These are phyloP conservation scores for Seiridium cupressi DNA, from an alignment of 2,329 filamentous ascomycete genomes.

Conservation along the genomic window DNA sequence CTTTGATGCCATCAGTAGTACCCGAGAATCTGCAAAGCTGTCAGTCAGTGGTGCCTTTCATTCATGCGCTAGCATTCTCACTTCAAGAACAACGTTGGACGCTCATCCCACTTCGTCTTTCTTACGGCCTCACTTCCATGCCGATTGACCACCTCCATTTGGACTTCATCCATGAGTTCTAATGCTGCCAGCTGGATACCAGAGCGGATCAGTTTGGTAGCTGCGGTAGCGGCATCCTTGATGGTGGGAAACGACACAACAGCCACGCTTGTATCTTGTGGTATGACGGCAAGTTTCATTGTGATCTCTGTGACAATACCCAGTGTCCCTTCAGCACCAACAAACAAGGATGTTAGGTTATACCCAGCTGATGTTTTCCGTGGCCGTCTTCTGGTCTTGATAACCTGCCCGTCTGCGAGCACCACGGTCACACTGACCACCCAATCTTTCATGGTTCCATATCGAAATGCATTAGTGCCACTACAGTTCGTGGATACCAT, in stretches of 20 bases:
- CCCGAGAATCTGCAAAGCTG: constrained; percentile 52
- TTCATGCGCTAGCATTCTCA: constrained; percentile 22
- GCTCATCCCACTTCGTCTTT: constrained; percentile 60
- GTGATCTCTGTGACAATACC: constrained; percentile 71
- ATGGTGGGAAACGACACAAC: constrained; percentile 60
- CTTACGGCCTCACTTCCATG: constrained; percentile 57
- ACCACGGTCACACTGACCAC: constrained; percentile 71
- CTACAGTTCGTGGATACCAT: constrained; percentile 69
- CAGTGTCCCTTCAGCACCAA: constrained; percentile 69
- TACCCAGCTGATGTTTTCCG: constrained; percentile 71
- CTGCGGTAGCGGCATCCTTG: constrained; percentile 60
- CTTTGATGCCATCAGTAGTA: constrained; percentile 60
- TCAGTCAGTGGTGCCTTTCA: neutral
- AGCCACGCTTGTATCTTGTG: constrained; percentile 63
- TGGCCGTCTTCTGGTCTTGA: constrained; percentile 67
- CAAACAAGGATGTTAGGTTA: constrained; percentile 67
- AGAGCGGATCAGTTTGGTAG: constrained; percentile 60
- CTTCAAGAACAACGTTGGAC: constrained; percentile 73
- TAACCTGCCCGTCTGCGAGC: constrained; percentile 61
- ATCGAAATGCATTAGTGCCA: constrained; percentile 59
- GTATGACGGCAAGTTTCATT: constrained; percentile 64
- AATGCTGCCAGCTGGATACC: constrained; percentile 67
- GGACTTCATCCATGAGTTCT: constrained; percentile 62
- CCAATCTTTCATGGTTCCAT: constrained; percentile 77
- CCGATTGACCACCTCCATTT: constrained; percentile 68